A percentile compares a stretch with the other conserved stretches of the same genome.
Conservation (phyloP, 2,329 filamentous ascomycete species). For the Paraphoma chrysanthemicola region DNA sequence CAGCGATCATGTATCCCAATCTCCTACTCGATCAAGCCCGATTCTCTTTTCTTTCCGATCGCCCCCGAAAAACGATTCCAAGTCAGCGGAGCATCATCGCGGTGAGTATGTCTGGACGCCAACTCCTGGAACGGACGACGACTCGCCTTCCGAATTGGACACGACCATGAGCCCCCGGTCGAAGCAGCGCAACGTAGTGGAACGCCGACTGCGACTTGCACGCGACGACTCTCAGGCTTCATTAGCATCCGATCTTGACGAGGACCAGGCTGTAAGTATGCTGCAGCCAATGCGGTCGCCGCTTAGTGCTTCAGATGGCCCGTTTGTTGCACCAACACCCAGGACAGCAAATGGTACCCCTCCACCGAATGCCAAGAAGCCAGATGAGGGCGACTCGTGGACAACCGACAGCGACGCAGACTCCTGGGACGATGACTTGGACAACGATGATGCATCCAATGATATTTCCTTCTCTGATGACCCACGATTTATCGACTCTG, state of each 20-base stretch:
- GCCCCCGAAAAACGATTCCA: slow-evolving; percentile 24
- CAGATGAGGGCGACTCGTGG: slow-evolving; percentile 36
- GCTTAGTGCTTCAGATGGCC: slow-evolving; percentile 25
- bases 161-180: slow-evolving; percentile 29
- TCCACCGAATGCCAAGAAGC: slow-evolving; percentile 2
- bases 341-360: slow-evolving; percentile 17
- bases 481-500: slow-evolving; percentile 71
- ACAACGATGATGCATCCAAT: slow-evolving; percentile 66
- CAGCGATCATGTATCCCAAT: slow-evolving; percentile 29
- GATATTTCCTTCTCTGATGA: slow-evolving; percentile 65
- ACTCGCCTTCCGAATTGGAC: slow-evolving; percentile 3
- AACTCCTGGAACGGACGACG: slow-evolving; percentile 17
- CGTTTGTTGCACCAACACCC: slow-evolving; percentile 12
- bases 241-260: slow-evolving; percentile 39
- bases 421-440: slow-evolving; percentile 42
- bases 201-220: slow-evolving; percentile 27
- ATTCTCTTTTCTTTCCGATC: slow-evolving; percentile 43
- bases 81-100: slow-evolving; percentile 56
- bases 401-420: slow-evolving; percentile 48
- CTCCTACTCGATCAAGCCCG: slow-evolving; percentile 42
- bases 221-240: slow-evolving; percentile 41
- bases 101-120: slow-evolving; percentile 56
- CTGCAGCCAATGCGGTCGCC: slow-evolving; percentile 54
- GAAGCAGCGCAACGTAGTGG: slow-evolving; percentile 21
- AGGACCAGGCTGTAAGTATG: slow-evolving; percentile 47